Evolutionary conservation across 2,329 filamentous ascomycete species (phyloP).

Genomic region (Zasmidium cellare): DNA sequence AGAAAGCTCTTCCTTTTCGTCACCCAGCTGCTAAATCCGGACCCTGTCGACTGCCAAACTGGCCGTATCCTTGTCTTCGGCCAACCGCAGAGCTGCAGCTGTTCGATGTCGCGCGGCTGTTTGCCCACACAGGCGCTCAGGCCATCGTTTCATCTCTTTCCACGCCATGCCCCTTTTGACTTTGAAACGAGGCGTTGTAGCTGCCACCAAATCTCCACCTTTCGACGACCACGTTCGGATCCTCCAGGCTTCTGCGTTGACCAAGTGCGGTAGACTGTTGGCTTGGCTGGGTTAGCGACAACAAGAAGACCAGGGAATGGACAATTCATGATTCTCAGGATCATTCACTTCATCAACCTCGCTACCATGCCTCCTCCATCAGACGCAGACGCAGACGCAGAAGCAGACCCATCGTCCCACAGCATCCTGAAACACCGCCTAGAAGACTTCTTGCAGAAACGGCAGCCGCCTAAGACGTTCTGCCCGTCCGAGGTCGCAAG

Average conservation of each 20-base stretch:
- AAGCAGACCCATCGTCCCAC: neutral
- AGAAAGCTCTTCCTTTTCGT: too few relatives aligned
- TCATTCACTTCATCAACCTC: too few relatives aligned
- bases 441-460: conserved; percentile 20
- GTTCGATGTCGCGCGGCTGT: neutral
- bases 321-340: too few relatives aligned
- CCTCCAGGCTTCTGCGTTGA: neutral
- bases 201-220: conserved; percentile 1
- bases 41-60: too few relatives aligned
- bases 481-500: conserved; percentile 55
- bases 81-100: neutral
- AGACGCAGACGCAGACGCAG: too few relatives aligned
- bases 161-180: conserved; percentile 5
- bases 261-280: neutral
- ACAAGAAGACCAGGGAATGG: neutral
- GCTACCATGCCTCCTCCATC: neutral
- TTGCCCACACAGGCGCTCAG: conserved; percentile 11
- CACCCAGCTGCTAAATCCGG: neutral
- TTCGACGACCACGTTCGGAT: too few relatives aligned
- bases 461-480: conserved; percentile 51
- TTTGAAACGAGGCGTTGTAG: conserved; percentile 1
- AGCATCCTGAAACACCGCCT: conserved; percentile 24
- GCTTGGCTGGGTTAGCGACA: neutral
- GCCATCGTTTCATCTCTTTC: conserved; percentile 16
- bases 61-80: neutral